These are phyloP conservation scores for Diphasiastrum complanatum DNA, from an alignment of 83 land plant species.

Conservation along the genomic window DNA sequence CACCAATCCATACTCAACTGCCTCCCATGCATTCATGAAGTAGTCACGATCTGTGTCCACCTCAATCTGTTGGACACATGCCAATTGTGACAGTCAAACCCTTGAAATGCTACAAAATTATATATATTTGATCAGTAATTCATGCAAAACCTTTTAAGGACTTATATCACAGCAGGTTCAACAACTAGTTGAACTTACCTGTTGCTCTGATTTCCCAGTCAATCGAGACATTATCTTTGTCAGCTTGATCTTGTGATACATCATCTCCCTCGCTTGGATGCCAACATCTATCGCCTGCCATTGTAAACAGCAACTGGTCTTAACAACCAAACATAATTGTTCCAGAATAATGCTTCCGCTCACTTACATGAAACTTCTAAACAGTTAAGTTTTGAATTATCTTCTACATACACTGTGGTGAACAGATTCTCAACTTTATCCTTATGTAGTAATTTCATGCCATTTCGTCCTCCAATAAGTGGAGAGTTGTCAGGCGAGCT, in stretches of 20 bases:
- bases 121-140: not conserved
- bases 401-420: too few relatives aligned
- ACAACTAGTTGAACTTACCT: conserved; percentile 35
- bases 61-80: too few relatives aligned
- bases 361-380: too few relatives aligned
- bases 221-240: conserved; percentile 80
- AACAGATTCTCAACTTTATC: too few relatives aligned
- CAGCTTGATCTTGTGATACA: conserved; percentile 74
- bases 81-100: too few relatives aligned
- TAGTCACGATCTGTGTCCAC: conserved; percentile 70
- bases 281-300: conserved; percentile 67
- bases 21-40: conserved; percentile 20
- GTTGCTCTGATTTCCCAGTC: conserved; percentile 66
- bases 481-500: too few relatives aligned
- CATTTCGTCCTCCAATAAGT: too few relatives aligned
- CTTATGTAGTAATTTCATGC: too few relatives aligned
- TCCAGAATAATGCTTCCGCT: too few relatives aligned
- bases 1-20: conserved; percentile 5
- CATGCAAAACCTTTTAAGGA: not conserved
- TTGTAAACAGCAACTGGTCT: not conserved
- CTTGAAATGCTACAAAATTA: too few relatives aligned
- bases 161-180: not conserved
- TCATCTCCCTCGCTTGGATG: conserved; percentile 73
- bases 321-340: too few relatives aligned
- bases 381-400: too few relatives aligned